Evolutionary conservation across 768 basidiomycete species (phyloP).

Genomic region (Leccinum uliginosum): DNA sequence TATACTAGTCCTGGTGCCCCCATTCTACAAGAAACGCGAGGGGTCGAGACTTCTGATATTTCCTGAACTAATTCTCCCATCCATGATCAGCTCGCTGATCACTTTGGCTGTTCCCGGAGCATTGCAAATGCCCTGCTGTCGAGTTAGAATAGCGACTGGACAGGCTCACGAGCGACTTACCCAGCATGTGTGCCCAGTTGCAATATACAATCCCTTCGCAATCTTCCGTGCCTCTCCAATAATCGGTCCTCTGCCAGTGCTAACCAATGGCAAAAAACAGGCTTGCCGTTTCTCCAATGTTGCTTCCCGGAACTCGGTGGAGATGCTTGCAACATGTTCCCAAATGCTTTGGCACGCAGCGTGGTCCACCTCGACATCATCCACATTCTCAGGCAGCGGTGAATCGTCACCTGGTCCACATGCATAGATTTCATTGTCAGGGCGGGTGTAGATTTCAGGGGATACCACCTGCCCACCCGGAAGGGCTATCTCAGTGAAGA

Average conservation of each 20-base stretch:
- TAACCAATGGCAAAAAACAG: constrained; percentile 73
- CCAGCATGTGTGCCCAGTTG: constrained; percentile 80
- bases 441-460: constrained; percentile 73
- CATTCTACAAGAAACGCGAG: constrained; percentile 30
- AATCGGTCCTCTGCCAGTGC: constrained; percentile 57
- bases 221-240: constrained; percentile 57
- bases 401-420: constrained; percentile 78
- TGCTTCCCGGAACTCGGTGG: constrained; percentile 51
- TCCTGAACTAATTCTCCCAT: constrained; percentile 57
- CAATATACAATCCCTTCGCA: constrained; percentile 64
- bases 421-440: constrained; percentile 65
- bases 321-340: constrained; percentile 57
- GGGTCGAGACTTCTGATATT: constrained; percentile 48
- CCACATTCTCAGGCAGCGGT: constrained; percentile 63
- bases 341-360: constrained; percentile 52
- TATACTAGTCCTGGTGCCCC: not conserved
- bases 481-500: constrained; percentile 74
- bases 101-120: constrained; percentile 80
- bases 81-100: constrained; percentile 66
- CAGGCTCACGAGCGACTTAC: constrained; percentile 36
- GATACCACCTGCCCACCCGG: constrained; percentile 31
- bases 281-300: constrained; percentile 56
- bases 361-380: constrained; percentile 61
- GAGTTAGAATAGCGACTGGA: constrained; percentile 3
- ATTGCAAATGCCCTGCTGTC: constrained; percentile 65